Evolutionary conservation across 768 basidiomycete genomes (phyloP), one percentile per base, ranked within the genome.

Genomic region (Tricholoma furcatifolium): DNA sequence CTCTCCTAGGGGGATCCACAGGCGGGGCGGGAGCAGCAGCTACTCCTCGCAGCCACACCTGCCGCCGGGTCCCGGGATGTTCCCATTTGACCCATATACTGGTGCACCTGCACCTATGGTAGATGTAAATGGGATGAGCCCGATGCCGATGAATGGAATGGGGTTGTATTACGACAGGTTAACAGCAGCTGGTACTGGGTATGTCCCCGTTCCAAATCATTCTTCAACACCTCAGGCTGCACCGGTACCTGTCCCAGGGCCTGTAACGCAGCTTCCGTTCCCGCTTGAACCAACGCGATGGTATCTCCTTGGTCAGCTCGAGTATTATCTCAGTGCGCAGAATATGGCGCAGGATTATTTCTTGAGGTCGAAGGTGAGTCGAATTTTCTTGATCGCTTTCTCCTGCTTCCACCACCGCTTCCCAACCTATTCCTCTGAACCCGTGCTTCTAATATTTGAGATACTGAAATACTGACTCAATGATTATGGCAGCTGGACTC

Each of bases 321-420:
- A 96, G 70, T 97, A 93, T 68, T 98, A 96, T 72, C 76, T 98
- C 60, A 91, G 92, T 60, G 76, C 87, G 51, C 86, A 97, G 65
- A 97, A 96, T 65, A 77, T 98, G 72, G 88, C 81, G n/a, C 82
- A 85, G 65, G 94, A 98, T 67, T 78, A 88, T 59, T 96, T 80
- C 71, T 74, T 98, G 32, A 79, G 92, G 47, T 79, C 85, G 70
- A 76, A 82, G 72, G 93, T 91, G 61, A 64, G 85, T 58, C 17
- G 15, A 34, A 44, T 43, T 55, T 58, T 21, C 23, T 50, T 12
- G 27, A 27, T 27, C 27, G 4, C 24, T 50, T 20, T 21, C 50
- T 47, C 38, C 14, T 41, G 38, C 17, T 23, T 43, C 15, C 12
- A 5, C 21, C 23, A 14, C 8, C n/a, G 10, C 40, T 9, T 17